Conservation (phyloP, 768 basidiomycete genomes). For the Boletus reticulatus region DNA sequence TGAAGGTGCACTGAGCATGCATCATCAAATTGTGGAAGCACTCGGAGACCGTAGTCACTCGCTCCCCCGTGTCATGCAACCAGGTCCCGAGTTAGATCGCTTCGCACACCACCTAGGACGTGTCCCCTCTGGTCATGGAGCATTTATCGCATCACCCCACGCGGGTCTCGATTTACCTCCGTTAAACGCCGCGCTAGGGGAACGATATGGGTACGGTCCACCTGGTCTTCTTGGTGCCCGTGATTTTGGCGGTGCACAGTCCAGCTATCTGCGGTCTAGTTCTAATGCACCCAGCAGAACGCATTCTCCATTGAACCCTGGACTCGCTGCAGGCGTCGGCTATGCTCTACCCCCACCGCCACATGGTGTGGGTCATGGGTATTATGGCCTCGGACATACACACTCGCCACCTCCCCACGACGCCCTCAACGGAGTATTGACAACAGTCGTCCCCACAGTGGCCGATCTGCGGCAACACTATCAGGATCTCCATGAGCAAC, state of each 20-base stretch:
- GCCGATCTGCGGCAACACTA: constrained; percentile 74
- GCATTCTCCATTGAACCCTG: constrained; percentile 65
- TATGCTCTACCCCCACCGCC: constrained; percentile 43
- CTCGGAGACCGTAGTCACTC: constrained; percentile 34
- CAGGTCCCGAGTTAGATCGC: constrained; percentile 30
- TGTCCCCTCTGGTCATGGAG: constrained; percentile 34
- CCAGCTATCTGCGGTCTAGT: constrained; percentile 62
- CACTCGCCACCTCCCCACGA: constrained; percentile 36
- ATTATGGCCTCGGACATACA: constrained; percentile 38
- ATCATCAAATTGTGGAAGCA: constrained; percentile 34
- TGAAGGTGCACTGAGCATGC: constrained; percentile 36
- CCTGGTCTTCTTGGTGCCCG: constrained; percentile 31
- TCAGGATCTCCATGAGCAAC: constrained; percentile 58
- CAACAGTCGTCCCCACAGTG: constrained; percentile 41
- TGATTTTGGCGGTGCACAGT: constrained; percentile 39
- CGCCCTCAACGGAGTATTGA: constrained; percentile 26
- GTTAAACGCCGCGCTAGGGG: constrained; percentile 42
- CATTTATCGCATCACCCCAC: constrained; percentile 35
- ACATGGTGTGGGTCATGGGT: constrained; percentile 35
- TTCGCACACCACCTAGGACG: constrained; percentile 35
- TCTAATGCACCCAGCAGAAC: constrained; percentile 69
- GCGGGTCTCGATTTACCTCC: constrained; percentile 66
- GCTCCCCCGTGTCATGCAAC: constrained; percentile 31
- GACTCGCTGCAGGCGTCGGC: constrained; percentile 37
- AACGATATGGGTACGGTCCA: constrained; percentile 37